Conservation (phyloP, 2,329 filamentous ascomycete species). For the Botryotinia calthae region DNA sequence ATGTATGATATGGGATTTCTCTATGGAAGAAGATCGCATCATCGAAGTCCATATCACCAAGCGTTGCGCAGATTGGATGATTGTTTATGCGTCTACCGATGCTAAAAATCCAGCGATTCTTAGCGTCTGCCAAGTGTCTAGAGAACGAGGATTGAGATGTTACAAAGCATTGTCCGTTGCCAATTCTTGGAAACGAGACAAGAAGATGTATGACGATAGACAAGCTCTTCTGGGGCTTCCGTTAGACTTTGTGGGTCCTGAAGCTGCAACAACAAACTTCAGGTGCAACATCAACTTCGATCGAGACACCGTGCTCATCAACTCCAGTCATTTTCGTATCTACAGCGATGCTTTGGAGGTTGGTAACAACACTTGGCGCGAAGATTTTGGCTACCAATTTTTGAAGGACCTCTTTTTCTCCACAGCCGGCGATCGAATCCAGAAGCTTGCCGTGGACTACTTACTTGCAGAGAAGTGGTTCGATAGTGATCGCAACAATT, state of each 20-base stretch:
- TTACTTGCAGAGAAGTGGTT: not conserved
- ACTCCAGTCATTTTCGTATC: not conserved
- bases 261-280: not conserved
- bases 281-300: not conserved
- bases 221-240: not conserved
- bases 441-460: not conserved
- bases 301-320: not conserved
- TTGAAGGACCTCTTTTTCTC: not conserved
- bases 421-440: not conserved
- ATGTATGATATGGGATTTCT: not conserved
- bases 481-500: not conserved
- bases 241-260: not conserved
- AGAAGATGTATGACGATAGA: conserved; percentile 2
- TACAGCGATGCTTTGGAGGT: not conserved
- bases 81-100: not conserved
- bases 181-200: conserved; percentile 1
- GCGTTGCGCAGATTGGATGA: not conserved
- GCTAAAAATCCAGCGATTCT: not conserved
- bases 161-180: not conserved
- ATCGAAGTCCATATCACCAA: not conserved
- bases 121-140: not conserved
- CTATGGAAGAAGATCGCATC: not conserved
- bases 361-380: not conserved
- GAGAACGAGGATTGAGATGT: not conserved
- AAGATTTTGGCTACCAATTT: conserved; percentile 4